Evolutionary conservation across 129 eudicot species (phyloP).

Genomic region (Apium graveolens): DNA sequence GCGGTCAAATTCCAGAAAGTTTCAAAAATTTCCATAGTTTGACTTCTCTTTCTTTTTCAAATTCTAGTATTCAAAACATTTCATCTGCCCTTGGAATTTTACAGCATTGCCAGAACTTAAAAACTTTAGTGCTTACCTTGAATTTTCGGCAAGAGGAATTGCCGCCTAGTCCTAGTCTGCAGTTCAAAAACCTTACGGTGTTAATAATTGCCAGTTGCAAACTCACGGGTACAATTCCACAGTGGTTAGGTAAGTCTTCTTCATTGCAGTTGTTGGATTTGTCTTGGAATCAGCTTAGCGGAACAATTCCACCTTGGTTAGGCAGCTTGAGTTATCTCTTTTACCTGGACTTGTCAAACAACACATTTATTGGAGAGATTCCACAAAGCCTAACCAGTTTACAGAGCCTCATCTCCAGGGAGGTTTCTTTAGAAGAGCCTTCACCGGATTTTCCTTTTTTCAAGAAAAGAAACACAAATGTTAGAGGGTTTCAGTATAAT

Average conservation of each 20-base stretch:
- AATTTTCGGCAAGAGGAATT: constrained; percentile 41
- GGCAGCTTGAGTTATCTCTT: constrained; percentile 36
- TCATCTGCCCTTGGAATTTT: constrained; percentile 33
- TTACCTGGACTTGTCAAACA: constrained; percentile 58
- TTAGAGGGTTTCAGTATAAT: constrained; percentile 35
- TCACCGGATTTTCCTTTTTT: constrained; percentile 51
- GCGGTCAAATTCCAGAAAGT: constrained; percentile 50
- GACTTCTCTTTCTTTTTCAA: constrained; percentile 49
- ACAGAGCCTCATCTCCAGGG: constrained; percentile 23
- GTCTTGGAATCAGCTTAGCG: constrained; percentile 47
- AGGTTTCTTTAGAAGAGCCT: constrained; percentile 25
- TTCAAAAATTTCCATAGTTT: constrained; percentile 39
- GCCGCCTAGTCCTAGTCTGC: constrained; percentile 26
- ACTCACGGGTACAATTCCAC: constrained; percentile 48
- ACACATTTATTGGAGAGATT: constrained; percentile 43
- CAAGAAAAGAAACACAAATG: constrained; percentile 21
- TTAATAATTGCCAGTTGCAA: constrained; percentile 48
- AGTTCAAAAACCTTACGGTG: constrained; percentile 33
- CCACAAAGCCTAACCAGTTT: constrained; percentile 39
- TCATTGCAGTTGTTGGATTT: constrained; percentile 52
- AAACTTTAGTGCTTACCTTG: constrained; percentile 45
- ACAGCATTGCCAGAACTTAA: constrained; percentile 47
- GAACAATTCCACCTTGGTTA: constrained; percentile 52
- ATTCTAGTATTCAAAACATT: constrained; percentile 41
- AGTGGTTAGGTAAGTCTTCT: constrained; percentile 34